phyloP scores from a whole-genome alignment of 495 filamentous ascomycete genomes.

The Evernia prunastri region DNA sequence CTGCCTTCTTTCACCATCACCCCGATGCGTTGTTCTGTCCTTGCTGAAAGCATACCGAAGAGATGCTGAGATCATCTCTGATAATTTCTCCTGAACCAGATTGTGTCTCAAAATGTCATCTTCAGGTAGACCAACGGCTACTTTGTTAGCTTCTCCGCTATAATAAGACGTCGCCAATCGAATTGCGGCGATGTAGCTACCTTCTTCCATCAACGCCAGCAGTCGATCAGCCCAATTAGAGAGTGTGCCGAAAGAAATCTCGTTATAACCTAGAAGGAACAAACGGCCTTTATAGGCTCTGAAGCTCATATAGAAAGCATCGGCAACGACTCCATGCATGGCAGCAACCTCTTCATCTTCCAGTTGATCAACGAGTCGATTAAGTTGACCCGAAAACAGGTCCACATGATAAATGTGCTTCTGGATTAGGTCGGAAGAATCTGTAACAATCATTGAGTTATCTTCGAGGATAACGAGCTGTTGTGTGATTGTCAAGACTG shows the following conservation, averaged over 20 bases:
- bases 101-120: conserved; percentile 67
- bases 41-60: conserved; percentile 80
- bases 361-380: conserved; percentile 75
- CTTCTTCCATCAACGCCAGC: conserved; percentile 91
- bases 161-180: conserved; percentile 87
- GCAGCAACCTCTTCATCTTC: conserved; percentile 74
- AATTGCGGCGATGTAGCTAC: conserved; percentile 88
- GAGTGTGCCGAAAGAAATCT: conserved; percentile 78
- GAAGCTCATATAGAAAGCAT: conserved; percentile 97
- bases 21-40: conserved; percentile 43
- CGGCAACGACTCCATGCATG: conserved; percentile 93
- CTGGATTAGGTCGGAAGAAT: conserved; percentile 85
- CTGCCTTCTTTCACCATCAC: conserved; percentile 48
- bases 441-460: conserved; percentile 76
- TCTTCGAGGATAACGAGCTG: conserved; percentile 90
- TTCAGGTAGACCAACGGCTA: conserved; percentile 89
- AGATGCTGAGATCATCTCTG: conserved; percentile 93
- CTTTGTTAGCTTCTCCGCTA: conserved; percentile 76
- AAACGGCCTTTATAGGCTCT: conserved; percentile 89
- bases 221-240: conserved; percentile 99
- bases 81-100: conserved; percentile 78
- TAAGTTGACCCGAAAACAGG: conserved; percentile 76
- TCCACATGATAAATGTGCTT: conserved; percentile 90
- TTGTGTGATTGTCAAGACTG: conserved; percentile 87
- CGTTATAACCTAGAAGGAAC: conserved; percentile 85